Evolutionary conservation across 2,329 filamentous ascomycete genomes (phyloP), one percentile per base, ranked within the genome.

Genomic region (Diaporthe helianthi): DNA sequence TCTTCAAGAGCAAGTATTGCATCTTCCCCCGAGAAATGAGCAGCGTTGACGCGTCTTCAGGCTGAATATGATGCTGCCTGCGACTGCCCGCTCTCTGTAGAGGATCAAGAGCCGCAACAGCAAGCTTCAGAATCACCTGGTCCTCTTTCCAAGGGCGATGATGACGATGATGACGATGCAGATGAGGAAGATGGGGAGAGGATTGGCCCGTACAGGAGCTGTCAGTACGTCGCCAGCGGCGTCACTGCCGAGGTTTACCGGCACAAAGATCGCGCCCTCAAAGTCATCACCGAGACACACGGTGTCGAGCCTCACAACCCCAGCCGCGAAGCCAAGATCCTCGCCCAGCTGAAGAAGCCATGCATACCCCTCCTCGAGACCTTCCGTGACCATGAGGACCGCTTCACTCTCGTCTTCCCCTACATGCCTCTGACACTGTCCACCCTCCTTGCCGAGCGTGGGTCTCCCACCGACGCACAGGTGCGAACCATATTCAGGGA

Each of bases 171-270:
- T 24, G 31, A 46, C 22, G 51, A 71, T 3, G 67, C 68, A 24
- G 29, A 41, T 7, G 72, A 73, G 17, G 74, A 73, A 5, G 73
- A 76, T 2, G 84, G 83, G 12, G 78, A 85, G 51, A 77, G 78
- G 38, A 89, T 91, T 69, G 89, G 88, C 10, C 33, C 78, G 6
- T 90, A 89, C 72, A 53, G 72, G 22, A 79, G 84, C 70, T 91
- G 89, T 76, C 79, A 81, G 31, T 84, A 85, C 73, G 76, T 90
- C n/a, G 83, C 84, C 54, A 83, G 83, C 72, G 96, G 96, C 24
- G 83, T 95, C 15, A 96, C 93, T 71, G 96, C 95, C 22, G 88
- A 90, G 67, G 89, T 99, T 63, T 98, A 94, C 81, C 90, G 90
- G 74, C 89, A 89, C 49, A 81, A 78, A 26, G 74, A 80, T 65